These are phyloP conservation scores for Aurifilum marmelostoma DNA, from an alignment of 2,329 filamentous ascomycete species.

Conservation along the genomic window DNA sequence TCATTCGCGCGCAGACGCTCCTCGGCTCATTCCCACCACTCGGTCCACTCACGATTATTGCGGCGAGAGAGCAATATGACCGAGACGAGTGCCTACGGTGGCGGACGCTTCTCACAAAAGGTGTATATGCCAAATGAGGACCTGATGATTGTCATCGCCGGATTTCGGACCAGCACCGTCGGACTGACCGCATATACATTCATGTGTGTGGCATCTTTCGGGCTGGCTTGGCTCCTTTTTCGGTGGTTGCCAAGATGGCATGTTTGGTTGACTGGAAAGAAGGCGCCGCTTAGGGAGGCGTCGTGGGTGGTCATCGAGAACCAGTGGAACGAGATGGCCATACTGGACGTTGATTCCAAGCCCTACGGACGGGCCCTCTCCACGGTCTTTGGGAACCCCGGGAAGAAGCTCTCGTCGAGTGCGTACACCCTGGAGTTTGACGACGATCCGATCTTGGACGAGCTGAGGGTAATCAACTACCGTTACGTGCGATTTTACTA, in stretches of 20 bases:
- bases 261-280: conserved; percentile 72
- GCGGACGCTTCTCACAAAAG: conserved; percentile 78
- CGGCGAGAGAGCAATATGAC: conserved; percentile 73
- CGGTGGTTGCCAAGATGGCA: conserved; percentile 91
- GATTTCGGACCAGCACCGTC: conserved; percentile 76
- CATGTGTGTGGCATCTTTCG: conserved; percentile 73
- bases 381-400: conserved; percentile 68
- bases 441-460: conserved; percentile 75
- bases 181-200: conserved; percentile 71
- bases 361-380: conserved; percentile 59
- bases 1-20: conserved; percentile 61
- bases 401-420: conserved; percentile 54
- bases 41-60: conserved; percentile 66
- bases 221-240: conserved; percentile 81
- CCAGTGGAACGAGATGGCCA: conserved; percentile 89
- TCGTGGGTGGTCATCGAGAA: conserved; percentile 95
- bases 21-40: conserved; percentile 61
- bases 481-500: conserved; percentile 93
- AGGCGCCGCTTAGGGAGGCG: conserved; percentile 71
- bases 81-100: conserved; percentile 63
- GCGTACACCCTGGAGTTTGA: conserved; percentile 63
- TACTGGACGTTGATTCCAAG: conserved; percentile 67
- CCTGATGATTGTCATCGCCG: conserved; percentile 88
- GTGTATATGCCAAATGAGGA: conserved; percentile 93
- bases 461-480: conserved; percentile 83